Evolutionary conservation across 192 early-diverging fungal genomes (phyloP).

Genomic region (Pecoramyces ruminantium): DNA sequence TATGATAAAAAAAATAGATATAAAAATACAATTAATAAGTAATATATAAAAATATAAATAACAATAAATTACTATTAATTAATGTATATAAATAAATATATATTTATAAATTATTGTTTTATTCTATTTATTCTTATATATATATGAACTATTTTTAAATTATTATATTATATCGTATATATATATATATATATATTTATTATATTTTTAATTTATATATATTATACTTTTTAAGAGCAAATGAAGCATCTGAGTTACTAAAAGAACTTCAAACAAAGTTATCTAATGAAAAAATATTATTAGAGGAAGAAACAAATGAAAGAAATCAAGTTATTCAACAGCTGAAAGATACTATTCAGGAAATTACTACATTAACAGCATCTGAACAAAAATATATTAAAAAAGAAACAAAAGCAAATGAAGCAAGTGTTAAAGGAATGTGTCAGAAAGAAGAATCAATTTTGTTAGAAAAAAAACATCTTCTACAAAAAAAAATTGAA

Average conservation of each 20-base stretch:
- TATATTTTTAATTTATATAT: no score
- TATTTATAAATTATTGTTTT: no score
- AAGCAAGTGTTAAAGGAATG: constrained; percentile 21
- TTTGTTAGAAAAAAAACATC: constrained; percentile 13
- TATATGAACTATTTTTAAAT: no score
- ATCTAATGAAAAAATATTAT: constrained; percentile 22
- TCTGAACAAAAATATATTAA: constrained; percentile 46
- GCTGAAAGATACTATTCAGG: constrained; percentile 46
- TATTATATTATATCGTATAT: no score
- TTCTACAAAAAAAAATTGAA: constrained; percentile 16
- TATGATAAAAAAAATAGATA: constrained; percentile 34
- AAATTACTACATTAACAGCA: constrained; percentile 35
- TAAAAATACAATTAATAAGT: constrained; percentile 35
- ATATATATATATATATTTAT: neutral
- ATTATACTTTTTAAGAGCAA: no score
- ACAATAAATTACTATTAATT: neutral
- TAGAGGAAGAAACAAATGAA: constrained; percentile 35
- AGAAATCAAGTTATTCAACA: constrained; percentile 43
- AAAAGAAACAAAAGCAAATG: constrained; percentile 46
- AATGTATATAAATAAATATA: no score
- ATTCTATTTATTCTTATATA: no score
- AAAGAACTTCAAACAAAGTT: constrained; percentile 31
- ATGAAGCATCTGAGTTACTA: constrained; percentile 26
- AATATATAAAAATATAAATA: neutral
- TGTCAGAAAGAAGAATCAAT: constrained; percentile 17